Evolutionary conservation across 2,329 filamentous ascomycete species (phyloP), one percentile per base, ranked within the genome.

Genomic region (Didymosphaeria variabile): DNA sequence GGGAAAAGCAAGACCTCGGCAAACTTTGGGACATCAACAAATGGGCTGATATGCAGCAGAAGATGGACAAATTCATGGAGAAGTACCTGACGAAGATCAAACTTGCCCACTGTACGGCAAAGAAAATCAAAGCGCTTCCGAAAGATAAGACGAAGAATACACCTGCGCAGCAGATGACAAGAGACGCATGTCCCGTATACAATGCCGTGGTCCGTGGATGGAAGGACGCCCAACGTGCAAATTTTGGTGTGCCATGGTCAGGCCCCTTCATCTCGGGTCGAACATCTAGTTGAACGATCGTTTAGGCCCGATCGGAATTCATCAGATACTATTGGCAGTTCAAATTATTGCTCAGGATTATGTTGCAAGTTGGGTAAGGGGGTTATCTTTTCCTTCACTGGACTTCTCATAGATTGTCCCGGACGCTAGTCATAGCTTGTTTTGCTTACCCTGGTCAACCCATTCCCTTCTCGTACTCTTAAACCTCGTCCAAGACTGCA

Each of bases 51-150:
- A 47, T 17, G 23, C 6, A 47, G 45, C 21, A 47, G 12, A 29
- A 47, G 45, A 47, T 47, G 45, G 21, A 47, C 12, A 17, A 47
- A 4, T 47, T 47, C 45, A 47, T 47, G n/a, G 44, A 47, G 13
- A 47, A 15, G 26, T 47, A 15, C 4, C 9, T 31, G 5, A 26
- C 12, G 10, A 29, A 47, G 12, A 26, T 47, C 21, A 47, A 46
- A 29, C 12, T 47, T 15, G 45, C 45, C 5, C 26, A 26, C 45
- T 47, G 45, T 26, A 47, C 21, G 13, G 21, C 21, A 29, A 31
- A 26, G 21, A 47, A 47, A 12, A 15, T 47, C 21, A 26, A 29
- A 9, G 21, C 21, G 21, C 45, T 46, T 9, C 26, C 23, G 10
- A 29, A 29, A 8, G 21, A 29, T 26, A 26, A 13, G 4, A 17